Evolutionary conservation across 441 rosid genomes (phyloP), one percentile per base, ranked within the genome.

Genomic region (Kokia cookei): DNA sequence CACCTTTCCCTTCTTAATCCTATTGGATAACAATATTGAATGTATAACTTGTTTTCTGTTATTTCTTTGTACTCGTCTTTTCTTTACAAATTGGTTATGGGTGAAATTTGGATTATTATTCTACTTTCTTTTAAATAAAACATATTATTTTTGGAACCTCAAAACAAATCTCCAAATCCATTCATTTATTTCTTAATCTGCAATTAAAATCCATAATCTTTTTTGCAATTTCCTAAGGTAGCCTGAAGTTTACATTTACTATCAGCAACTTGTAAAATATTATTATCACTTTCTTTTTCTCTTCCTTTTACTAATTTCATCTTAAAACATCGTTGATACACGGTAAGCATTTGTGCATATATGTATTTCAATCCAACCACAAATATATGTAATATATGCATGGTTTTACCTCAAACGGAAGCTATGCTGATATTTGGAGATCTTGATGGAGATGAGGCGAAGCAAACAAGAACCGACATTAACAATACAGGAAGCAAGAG

Each of bases 401-500:
- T 19, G 22, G 22, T 35, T 58, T 22, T 47, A 72, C 45, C 32
- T 63, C 43, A 73, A 17, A 54, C 63, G 4, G 7, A 53, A 55
- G 64, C 24, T 10, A 5, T 22, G 15, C 47, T 2, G 32, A 26
- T 66, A 74, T 17, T 11, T 6, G 69, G 42, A 26, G 2, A 9
- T 24, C 2, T 2, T 6, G 55, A 12, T 11, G 76, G 71, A 66
- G 65, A 24, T 13, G 73, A 66, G 40, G 82, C 84, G 45, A 75
- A 40, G 8, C 73, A 11, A 7, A 75, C 9, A 22, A 83, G 75
- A 66, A 78, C n/a, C n/a, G n/a, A 26, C 76, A 83, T 3, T 64
- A 83, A 77, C 32, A 83, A n/a, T 35, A 83, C 72, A 1, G 86
- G 86, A 37, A 76, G 22, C 19, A 65, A 5, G 32, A 83, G 77